Conservation (phyloP, 106 monocot species). For the Gastrodia elata region DNA sequence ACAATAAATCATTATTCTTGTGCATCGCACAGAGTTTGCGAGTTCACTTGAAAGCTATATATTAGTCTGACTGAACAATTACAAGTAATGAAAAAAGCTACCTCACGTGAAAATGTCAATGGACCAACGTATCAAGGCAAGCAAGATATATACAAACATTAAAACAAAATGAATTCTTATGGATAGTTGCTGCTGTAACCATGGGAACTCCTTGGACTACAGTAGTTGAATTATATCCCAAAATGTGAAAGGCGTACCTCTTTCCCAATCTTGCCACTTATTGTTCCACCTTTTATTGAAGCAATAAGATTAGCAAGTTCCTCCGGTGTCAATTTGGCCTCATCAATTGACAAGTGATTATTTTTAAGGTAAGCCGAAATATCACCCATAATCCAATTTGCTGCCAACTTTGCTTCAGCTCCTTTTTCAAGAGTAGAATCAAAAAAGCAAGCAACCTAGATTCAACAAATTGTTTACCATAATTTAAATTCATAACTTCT, state of each 20-base stretch:
- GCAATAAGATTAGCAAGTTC: conserved; percentile 84
- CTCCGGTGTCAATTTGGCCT: conserved; percentile 66
- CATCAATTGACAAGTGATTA: conserved; percentile 62
- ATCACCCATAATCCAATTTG: conserved; percentile 99
- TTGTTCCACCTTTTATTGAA: conserved; percentile 78
- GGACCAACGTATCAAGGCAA: neutral
- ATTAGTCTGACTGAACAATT: neutral
- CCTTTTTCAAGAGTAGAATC: conserved; percentile 69
- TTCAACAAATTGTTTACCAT: neutral
- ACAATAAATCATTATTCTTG: no score
- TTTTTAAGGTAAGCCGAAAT: conserved; percentile 88
- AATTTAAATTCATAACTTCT: neutral
- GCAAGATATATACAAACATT: neutral
- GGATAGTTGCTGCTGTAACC: neutral
- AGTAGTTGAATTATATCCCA: neutral
- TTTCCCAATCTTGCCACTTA: conserved; percentile 96
- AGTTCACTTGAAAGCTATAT: neutral
- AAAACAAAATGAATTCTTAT: neutral
- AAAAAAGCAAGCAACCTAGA: conserved; percentile 79
- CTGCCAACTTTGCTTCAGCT: conserved; percentile 83
- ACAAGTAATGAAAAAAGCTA: neutral
- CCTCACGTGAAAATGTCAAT: neutral
- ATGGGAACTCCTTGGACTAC: neutral
- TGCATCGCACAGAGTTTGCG: neutral
- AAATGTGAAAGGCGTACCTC: conserved; percentile 38